Evolutionary conservation across 345 rosid species (phyloP), one percentile per base, ranked within the genome.

Genomic region (Lumnitzera littorea): DNA sequence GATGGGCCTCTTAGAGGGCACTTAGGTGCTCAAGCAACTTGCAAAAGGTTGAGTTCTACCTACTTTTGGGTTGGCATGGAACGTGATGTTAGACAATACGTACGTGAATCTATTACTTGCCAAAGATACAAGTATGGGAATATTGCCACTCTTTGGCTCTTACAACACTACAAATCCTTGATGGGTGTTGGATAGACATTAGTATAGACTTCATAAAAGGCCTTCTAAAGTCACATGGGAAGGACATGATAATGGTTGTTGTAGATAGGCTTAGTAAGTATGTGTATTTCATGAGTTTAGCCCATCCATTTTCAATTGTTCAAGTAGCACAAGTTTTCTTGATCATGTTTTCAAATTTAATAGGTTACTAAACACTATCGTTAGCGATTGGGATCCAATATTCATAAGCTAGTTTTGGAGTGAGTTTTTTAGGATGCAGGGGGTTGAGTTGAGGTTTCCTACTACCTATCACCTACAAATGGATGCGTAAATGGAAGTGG

Each of bases 291-390:
- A 9, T 50, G 11, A 14, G 23, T 2, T 17, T 24, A 11, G 11
- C 47, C 6, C 64, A 61, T 50, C 41, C 55, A 0, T 61, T 17
- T 25, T 0, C 48, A 0, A 23, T 48, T 3, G 2, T 3, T 0
- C 1, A 4, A 1, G 48, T 61, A 1, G 64, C 46, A 0, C 13
- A 25, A 1, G 5, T n/a, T 14, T 48, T 25, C 20, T 0, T 16
- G 64, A 61, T 1, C 14, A 15, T 50, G 24, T 61, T 54, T 67
- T 29, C 1, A 55, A 72, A 49, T 51, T 64, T 0, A 46, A 64
- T 55, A 53, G 61, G 13, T 2, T 55, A 13, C 67, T 61, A 0
- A 46, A 8, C 15, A 43, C 24, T 27, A 2, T 27, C 2, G 5
- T 27, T 5, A 27, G 3, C 5, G 31, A 27, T 27, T 2, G 31